A percentile compares a stretch with the other conserved stretches of the same genome.
Conservation (phyloP, 2,329 filamentous ascomycete genomes). For the Coniochaeta prunicola region DNA sequence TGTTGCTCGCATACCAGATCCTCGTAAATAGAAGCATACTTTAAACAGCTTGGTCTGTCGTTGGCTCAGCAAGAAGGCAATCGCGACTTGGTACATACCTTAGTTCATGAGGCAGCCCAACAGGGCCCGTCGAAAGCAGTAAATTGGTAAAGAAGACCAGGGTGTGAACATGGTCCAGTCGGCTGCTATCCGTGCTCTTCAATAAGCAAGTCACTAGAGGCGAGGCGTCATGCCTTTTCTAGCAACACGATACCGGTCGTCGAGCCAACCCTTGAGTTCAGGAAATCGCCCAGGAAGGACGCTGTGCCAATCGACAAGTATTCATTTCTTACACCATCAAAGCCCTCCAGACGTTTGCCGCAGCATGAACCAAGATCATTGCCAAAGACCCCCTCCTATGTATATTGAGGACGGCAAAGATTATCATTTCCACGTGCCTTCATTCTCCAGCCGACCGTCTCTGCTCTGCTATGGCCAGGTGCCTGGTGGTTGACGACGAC, state of each 20-base stretch:
- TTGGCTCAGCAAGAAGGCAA: neutral
- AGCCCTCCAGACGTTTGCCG: neutral
- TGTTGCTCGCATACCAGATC: no score
- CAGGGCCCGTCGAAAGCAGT: neutral
- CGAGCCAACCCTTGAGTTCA: neutral
- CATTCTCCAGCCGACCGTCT: neutral
- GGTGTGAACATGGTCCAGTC: neutral
- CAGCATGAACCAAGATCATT: neutral
- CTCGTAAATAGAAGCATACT: no score
- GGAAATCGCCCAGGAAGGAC: neutral
- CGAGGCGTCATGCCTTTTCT: neutral
- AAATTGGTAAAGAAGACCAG: neutral
- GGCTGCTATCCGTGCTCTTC: neutral
- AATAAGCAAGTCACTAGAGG: neutral
- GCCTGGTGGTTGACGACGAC: neutral
- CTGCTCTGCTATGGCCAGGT: neutral
- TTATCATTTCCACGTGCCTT: neutral
- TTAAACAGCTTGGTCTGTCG: neutral
- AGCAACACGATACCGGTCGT: neutral
- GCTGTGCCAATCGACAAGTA: neutral
- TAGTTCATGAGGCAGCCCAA: neutral
- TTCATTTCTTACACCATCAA: neutral
- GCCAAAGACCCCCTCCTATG: neutral
- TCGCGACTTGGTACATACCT: neutral
- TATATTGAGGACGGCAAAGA: neutral